These are phyloP conservation scores for Rhynchosporium secalis DNA, from an alignment of 2,329 filamentous ascomycete species.

Conservation along the genomic window DNA sequence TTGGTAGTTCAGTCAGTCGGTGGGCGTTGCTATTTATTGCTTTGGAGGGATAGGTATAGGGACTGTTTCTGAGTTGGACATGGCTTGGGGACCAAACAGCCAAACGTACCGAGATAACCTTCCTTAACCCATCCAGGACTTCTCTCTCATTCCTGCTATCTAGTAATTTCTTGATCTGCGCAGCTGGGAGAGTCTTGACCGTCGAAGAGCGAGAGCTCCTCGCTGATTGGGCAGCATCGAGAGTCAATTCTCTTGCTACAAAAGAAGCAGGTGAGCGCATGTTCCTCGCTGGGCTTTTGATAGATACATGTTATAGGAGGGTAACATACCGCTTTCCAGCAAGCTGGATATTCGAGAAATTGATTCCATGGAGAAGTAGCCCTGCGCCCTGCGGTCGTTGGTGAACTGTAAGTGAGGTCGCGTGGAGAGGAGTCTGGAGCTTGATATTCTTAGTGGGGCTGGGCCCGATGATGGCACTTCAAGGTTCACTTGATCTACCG, in stretches of 20 bases:
- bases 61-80: neutral
- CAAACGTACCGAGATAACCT: conserved; percentile 75
- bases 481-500: too few relatives aligned
- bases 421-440: conserved; percentile 33
- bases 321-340: conserved; percentile 80
- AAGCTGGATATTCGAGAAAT: conserved; percentile 91
- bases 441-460: conserved; percentile 19
- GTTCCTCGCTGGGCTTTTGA: conserved; percentile 2
- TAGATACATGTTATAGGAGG: conserved; percentile 4
- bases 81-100: neutral
- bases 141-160: conserved; percentile 93
- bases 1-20: neutral
- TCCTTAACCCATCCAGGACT: conserved; percentile 85
- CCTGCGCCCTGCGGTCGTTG: conserved; percentile 18
- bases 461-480: conserved; percentile 5
- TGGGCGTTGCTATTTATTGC: neutral
- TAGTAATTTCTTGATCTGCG: conserved; percentile 89
- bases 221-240: conserved; percentile 93
- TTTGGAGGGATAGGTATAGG: neutral
- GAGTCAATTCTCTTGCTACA: conserved; percentile 89
- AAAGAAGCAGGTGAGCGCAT: conserved; percentile 19
- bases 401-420: conserved; percentile 17
- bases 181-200: conserved; percentile 67
- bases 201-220: conserved; percentile 59
- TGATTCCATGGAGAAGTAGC: conserved; percentile 72